These are phyloP conservation scores for Raphanus hybrid DNA, from an alignment of 441 rosid genomes.

Conservation along the genomic window DNA sequence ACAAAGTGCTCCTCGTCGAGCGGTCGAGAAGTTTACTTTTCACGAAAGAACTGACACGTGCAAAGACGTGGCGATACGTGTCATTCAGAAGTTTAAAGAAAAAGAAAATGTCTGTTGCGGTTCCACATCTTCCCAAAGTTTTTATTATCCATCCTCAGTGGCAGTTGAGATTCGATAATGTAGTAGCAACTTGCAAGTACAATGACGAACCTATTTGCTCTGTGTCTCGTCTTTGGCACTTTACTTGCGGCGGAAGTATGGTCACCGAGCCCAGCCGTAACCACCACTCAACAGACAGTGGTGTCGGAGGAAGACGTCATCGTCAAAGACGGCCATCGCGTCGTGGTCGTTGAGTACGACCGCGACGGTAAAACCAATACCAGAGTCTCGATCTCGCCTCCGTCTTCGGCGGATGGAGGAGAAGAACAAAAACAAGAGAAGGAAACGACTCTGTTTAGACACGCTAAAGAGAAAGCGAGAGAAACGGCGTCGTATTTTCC, in stretches of 20 bases:
- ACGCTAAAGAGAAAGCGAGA: conserved; percentile 42
- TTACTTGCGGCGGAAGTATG: conserved; percentile 61
- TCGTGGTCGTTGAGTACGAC: conserved; percentile 60
- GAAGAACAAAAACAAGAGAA: neutral
- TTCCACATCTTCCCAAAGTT: conserved; percentile 7
- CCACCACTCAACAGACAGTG: conserved; percentile 22
- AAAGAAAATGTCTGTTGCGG: neutral
- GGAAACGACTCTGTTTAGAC: neutral
- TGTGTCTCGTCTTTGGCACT: conserved; percentile 56
- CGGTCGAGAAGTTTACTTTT: conserved; percentile 12
- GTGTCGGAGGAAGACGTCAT: conserved; percentile 45
- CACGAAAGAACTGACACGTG: conserved; percentile 27
- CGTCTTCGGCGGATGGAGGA: conserved; percentile 28
- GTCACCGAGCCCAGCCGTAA: conserved; percentile 52
- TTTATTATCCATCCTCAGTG: conserved; percentile 2
- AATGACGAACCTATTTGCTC: conserved; percentile 60
- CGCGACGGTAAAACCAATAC: conserved; percentile 58
- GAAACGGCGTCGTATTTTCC: conserved; percentile 46
- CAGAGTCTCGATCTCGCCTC: conserved; percentile 54
- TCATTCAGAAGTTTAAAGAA: neutral
- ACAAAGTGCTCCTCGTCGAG: neutral
- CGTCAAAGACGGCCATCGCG: conserved; percentile 64
- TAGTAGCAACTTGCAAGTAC: neutral
- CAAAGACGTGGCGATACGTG: conserved; percentile 40
- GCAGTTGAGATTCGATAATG: conserved; percentile 17